Evolutionary conservation across 176 grass and related monocot genomes (phyloP).

Genomic region (Aegilops sharonensis): DNA sequence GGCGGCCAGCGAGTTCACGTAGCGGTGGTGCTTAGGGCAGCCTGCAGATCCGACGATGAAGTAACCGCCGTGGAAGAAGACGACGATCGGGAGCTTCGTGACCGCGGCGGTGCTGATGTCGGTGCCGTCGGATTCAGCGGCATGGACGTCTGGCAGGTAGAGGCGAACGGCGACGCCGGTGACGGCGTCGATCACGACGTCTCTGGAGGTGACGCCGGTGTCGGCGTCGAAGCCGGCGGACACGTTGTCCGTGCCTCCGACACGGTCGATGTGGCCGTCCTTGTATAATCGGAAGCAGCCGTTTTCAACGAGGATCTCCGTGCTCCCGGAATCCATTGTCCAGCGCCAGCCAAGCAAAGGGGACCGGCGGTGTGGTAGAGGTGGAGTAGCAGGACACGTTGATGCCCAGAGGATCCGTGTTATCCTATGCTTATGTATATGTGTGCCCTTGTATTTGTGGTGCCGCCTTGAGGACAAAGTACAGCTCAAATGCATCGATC

Average conservation of each 20-base stretch:
- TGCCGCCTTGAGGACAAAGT: background rate
- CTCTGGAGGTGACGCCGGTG: constrained; percentile 39
- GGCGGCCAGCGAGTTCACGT: constrained; percentile 43
- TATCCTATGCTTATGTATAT: background rate
- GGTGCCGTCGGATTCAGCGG: background rate
- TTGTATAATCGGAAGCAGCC: constrained; percentile 17
- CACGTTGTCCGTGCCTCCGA: background rate
- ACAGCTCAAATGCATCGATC: background rate
- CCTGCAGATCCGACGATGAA: constrained; percentile 47
- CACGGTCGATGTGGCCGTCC: constrained; percentile 20
- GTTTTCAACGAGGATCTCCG: constrained; percentile 13
- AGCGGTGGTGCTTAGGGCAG: constrained; percentile 11
- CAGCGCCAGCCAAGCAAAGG: background rate
- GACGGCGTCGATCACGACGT: constrained; percentile 35
- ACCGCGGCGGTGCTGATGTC: background rate
- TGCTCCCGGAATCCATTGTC: constrained; percentile 24
- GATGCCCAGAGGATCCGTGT: background rate
- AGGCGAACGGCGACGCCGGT: constrained; percentile 32
- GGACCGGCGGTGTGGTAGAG: background rate
- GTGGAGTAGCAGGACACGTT: background rate
- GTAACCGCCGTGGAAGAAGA: constrained; percentile 66
- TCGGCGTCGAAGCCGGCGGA: constrained; percentile 39
- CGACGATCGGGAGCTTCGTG: constrained; percentile 33
- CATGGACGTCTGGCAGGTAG: constrained; percentile 12
- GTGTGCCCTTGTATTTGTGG: background rate